Base-by-base conservation (phyloP, 176 grass and related monocot species). In the Canna indica region DNA sequence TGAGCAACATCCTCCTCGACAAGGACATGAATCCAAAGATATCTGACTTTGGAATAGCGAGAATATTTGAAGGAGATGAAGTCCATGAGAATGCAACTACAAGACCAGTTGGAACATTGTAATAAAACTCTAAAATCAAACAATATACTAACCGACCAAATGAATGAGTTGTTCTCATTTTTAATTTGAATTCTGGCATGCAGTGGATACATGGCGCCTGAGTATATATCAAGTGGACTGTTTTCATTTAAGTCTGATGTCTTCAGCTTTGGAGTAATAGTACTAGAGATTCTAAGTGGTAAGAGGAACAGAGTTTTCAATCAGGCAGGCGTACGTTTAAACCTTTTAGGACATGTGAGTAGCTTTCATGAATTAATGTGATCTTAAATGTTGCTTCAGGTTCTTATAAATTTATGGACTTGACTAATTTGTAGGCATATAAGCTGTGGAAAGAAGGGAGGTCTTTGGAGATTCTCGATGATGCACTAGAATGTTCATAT, bases 231-330 rank as follows among this genome's bases (percentile, higher is more conserved):
- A 71, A 70, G 73, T 1, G 80, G 84, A 65, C 17, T 65, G 7
- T 65, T 65, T 65, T 65, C 33, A 30, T 81, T 84, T 26, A 96
- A 96, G 71, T 85, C 87, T 0, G 91, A 95, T 42, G 84, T 90
- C 57, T 95, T 95, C 79, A 87, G 91, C 71, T 95, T 85, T 47
- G 84, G 91, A 15, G 91, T 95, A 64, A 77, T 95, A 67, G 74
- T 90, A 27, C 76, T 87, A 8, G 82, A 90, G 76, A 75, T 95
- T 41, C 39, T 95, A n/a, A n/a, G n/a, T n/a, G n/a, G n/a, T n/a
- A n/a, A 80, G 80, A 91, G 86, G 74, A 88, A 86, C 32, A 80
- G 80, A 14, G 80, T 73, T 14, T 81, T 78, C 64, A 88, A 53
- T 36, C 29, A 29, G 18, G 68, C 80, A 59, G 78, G 84, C 13